Percentiles rank a stretch among this genome's conserved stretches.
phyloP scores from a whole-genome alignment of 129 eudicot species.

The Dittrichia graveolens region DNA sequence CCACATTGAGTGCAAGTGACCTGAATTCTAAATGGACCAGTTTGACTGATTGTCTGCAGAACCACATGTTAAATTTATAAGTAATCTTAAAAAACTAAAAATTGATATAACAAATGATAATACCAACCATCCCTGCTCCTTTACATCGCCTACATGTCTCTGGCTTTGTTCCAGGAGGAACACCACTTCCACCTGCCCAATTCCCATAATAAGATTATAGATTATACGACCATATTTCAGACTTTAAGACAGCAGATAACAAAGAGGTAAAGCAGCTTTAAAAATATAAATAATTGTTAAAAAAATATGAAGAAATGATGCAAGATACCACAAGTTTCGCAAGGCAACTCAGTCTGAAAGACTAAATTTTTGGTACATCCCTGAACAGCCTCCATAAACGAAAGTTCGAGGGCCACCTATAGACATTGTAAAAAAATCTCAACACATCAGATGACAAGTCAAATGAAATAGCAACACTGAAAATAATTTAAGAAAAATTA shows the following conservation, averaged over 20 bases:
- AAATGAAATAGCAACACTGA: not conserved
- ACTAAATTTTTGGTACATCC: conserved; percentile 69
- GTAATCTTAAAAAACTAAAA: not conserved
- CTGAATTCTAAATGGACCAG: conserved; percentile 75
- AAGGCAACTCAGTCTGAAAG: conserved; percentile 62
- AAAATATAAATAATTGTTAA: not conserved
- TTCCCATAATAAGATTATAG: not conserved
- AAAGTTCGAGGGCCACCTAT: conserved; percentile 63
- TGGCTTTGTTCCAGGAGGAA: conserved; percentile 93
- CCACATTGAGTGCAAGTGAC: conserved; percentile 66
- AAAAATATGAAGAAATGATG: not conserved
- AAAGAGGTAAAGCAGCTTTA: not conserved
- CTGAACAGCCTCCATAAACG: conserved; percentile 94
- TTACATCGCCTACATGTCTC: conserved; percentile 88
- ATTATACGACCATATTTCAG: not conserved
- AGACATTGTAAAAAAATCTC: conserved; percentile 13
- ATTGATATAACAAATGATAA: not conserved
- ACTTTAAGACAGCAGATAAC: not conserved
- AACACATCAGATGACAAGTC: not conserved
- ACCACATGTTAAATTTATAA: conserved; percentile 11
- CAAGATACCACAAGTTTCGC: conserved; percentile 71
- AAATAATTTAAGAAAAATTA: not conserved
- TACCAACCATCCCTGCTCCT: conserved; percentile 89
- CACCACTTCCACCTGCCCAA: conserved; percentile 82
- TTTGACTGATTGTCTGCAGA: conserved; percentile 57